Conservation (phyloP, 257 asterid species). For the Rubia yunnanensis region DNA sequence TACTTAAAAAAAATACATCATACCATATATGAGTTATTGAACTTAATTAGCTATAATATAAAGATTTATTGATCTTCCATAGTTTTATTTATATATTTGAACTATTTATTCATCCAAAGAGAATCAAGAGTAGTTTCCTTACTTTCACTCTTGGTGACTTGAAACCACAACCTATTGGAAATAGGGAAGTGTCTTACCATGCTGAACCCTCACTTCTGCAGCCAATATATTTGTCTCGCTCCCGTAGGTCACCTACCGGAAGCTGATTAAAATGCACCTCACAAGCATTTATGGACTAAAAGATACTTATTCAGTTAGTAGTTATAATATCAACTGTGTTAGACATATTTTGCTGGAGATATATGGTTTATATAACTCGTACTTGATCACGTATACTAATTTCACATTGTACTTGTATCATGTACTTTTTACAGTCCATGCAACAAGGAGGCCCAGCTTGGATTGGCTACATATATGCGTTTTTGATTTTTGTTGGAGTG, state of each 20-base stretch:
- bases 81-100: no score
- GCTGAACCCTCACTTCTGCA: not conserved
- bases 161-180: not conserved
- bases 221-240: not conserved
- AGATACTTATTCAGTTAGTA: not conserved
- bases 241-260: not conserved
- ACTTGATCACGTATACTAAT: no score
- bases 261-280: not conserved
- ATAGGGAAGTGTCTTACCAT: not conserved
- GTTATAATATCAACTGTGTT: not conserved
- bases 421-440: conserved; percentile 59
- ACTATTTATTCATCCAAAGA: no score
- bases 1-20: no score
- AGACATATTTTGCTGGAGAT: not conserved
- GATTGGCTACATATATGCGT: conserved; percentile 93
- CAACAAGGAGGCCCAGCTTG: conserved; percentile 97
- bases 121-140: no score
- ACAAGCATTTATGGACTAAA: not conserved
- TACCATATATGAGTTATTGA: no score
- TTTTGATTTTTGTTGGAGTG: conserved; percentile 87
- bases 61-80: no score
- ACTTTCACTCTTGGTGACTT: not conserved
- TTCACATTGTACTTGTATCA: not conserved
- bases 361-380: not conserved
- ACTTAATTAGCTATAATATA: no score